Conservation (phyloP, 2,329 filamentous ascomycete species). For the Aspergillus terreus region DNA sequence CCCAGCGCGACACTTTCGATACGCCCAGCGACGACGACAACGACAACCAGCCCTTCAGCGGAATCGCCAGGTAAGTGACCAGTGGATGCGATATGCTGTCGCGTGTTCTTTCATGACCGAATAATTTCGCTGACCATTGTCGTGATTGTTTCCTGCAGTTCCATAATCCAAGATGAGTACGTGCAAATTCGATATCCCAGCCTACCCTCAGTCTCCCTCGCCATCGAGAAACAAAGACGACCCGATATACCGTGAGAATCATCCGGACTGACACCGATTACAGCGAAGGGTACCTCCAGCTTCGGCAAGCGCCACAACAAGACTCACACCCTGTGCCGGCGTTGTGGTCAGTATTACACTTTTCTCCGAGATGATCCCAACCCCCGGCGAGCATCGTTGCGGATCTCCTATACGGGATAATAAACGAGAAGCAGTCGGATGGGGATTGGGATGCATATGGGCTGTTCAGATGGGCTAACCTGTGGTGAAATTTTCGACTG, state of each 20-base stretch:
- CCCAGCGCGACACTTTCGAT: slow-evolving; percentile 35
- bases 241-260: neutral
- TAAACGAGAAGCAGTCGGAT: slow-evolving; percentile 5
- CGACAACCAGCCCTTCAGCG: slow-evolving; percentile 44
- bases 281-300: slow-evolving; percentile 69
- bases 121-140: slow-evolving; percentile 21
- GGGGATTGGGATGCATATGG: slow-evolving; percentile 5
- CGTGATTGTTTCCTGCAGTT: slow-evolving; percentile 26
- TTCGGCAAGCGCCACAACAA: slow-evolving; percentile 90
- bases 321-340: slow-evolving; percentile 97
- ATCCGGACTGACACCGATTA: slow-evolving; percentile 44
- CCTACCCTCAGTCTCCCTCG: slow-evolving; percentile 15
- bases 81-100: slow-evolving; percentile 7
- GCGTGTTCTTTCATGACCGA: neutral
- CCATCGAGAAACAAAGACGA: slow-evolving; percentile 16
- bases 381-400: slow-evolving; percentile 10
- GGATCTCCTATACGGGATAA: slow-evolving; percentile 12
- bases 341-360: slow-evolving; percentile 74
- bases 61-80: slow-evolving; percentile 41
- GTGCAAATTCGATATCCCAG: slow-evolving; percentile 32
- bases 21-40: slow-evolving; percentile 44
- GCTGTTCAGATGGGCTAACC: slow-evolving; percentile 24
- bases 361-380: slow-evolving; percentile 9
- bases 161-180: slow-evolving; percentile 59
- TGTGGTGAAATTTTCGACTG: slow-evolving; percentile 24